A percentile compares a stretch with the other conserved stretches of the same genome.
phyloP scores from a whole-genome alignment of 441 rosid species.

The Euphorbia celastroides region DNA sequence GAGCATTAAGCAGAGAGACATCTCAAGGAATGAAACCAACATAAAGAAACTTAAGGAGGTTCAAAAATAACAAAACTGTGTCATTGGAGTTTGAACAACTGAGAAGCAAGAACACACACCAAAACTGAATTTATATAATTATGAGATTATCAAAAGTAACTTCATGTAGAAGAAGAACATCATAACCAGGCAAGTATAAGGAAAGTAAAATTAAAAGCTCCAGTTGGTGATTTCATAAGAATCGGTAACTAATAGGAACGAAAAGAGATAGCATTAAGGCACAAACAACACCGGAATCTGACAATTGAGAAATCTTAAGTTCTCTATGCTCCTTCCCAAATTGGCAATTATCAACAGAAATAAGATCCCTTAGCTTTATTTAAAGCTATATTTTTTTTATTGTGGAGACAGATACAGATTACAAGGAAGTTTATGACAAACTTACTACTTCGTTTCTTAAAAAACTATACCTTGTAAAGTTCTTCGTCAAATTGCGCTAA shows the following conservation, averaged over 20 bases:
- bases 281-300: not conserved
- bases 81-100: not conserved
- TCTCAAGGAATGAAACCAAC: not conserved
- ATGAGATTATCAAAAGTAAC: not conserved
- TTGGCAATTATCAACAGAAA: not conserved
- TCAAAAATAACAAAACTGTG: not conserved
- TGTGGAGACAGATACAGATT: not conserved
- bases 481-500: constrained; percentile 92
- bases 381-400: not conserved
- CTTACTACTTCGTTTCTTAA: not conserved
- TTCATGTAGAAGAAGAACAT: not conserved
- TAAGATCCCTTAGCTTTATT: not conserved
- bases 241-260: not conserved
- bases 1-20: not conserved
- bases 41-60: not conserved
- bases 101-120: not conserved
- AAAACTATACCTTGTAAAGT: constrained; percentile 65
- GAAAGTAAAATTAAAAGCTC: not conserved
- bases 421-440: not conserved
- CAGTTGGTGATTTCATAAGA: not conserved
- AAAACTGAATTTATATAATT: not conserved
- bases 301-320: not conserved
- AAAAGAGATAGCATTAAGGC: not conserved
- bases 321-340: not conserved
- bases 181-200: not conserved